These are phyloP conservation scores for Petunia hybrid DNA, from an alignment of 305 asterid species.

Conservation along the genomic window DNA sequence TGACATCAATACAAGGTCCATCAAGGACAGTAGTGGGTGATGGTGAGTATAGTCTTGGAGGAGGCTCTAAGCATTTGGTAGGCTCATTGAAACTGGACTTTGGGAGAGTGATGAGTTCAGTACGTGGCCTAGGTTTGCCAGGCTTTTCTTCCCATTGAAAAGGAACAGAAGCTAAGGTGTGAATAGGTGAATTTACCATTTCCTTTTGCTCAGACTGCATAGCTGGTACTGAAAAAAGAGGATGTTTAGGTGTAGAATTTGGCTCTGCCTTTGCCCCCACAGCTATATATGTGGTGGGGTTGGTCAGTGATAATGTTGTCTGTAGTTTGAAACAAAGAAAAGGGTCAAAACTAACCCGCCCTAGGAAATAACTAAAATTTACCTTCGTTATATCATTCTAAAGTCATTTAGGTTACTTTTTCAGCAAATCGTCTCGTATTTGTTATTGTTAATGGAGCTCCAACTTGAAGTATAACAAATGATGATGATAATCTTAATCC, in stretches of 20 bases:
- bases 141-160: conserved; percentile 61
- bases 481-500: no score
- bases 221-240: conserved; percentile 35
- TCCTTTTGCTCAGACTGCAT: conserved; percentile 39
- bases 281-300: neutral
- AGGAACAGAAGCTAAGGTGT: conserved; percentile 50
- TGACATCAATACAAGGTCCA: conserved; percentile 54
- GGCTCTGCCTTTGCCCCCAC: neutral
- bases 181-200: conserved; percentile 40
- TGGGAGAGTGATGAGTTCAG: conserved; percentile 36
- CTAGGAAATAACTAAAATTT: no score
- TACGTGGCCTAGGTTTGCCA: conserved; percentile 54
- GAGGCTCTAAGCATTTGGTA: conserved; percentile 44
- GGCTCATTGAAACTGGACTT: conserved; percentile 16
- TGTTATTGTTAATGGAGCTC: no score
- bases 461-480: no score
- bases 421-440: no score
- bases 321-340: no score
- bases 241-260: conserved; percentile 37
- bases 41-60: conserved; percentile 50
- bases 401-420: no score
- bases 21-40: conserved; percentile 77
- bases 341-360: no score
- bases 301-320: no score
- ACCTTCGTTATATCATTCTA: no score